These are phyloP conservation scores for Sclerotiophoma versabilis DNA, from an alignment of 2,329 filamentous ascomycete species.

Conservation along the genomic window DNA sequence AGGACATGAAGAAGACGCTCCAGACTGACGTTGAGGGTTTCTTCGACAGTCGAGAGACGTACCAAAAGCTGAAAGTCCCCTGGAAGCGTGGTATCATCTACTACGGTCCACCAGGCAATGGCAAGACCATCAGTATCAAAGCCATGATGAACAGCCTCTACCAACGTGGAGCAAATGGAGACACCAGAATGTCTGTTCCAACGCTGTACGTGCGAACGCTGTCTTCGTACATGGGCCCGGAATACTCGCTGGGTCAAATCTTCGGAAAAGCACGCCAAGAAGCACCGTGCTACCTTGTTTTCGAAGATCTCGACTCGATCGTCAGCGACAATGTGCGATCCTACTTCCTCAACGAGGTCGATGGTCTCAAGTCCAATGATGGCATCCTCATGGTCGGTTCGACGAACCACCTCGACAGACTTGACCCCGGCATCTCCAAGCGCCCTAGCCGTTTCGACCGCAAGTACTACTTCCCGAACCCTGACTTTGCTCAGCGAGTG, in stretches of 20 bases:
- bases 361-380: slow-evolving; percentile 73
- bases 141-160: slow-evolving; percentile 72
- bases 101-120: slow-evolving; percentile 70
- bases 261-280: slow-evolving; percentile 64
- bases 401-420: slow-evolving; percentile 69
- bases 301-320: slow-evolving; percentile 75
- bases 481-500: slow-evolving; percentile 48
- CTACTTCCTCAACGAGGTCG: slow-evolving; percentile 77
- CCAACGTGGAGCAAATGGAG: slow-evolving; percentile 51
- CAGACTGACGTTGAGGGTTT: slow-evolving; percentile 71
- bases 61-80: slow-evolving; percentile 67
- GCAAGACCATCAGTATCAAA: slow-evolving; percentile 74
- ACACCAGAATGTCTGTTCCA: slow-evolving; percentile 57
- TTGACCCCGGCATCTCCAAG: slow-evolving; percentile 68
- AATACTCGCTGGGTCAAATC: slow-evolving; percentile 53
- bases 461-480: slow-evolving; percentile 56
- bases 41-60: slow-evolving; percentile 66
- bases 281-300: slow-evolving; percentile 73
- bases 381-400: slow-evolving; percentile 74
- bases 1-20: slow-evolving; percentile 69
- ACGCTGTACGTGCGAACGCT: slow-evolving; percentile 64
- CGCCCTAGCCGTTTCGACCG: slow-evolving; percentile 56
- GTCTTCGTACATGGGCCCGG: slow-evolving; percentile 58
- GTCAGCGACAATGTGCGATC: slow-evolving; percentile 66
- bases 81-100: slow-evolving; percentile 77